Percentiles rank a stretch among this genome's conserved stretches.
These are phyloP conservation scores for Macrolepiota dolichaula DNA, from an alignment of 768 basidiomycete genomes.

Conservation along the genomic window DNA sequence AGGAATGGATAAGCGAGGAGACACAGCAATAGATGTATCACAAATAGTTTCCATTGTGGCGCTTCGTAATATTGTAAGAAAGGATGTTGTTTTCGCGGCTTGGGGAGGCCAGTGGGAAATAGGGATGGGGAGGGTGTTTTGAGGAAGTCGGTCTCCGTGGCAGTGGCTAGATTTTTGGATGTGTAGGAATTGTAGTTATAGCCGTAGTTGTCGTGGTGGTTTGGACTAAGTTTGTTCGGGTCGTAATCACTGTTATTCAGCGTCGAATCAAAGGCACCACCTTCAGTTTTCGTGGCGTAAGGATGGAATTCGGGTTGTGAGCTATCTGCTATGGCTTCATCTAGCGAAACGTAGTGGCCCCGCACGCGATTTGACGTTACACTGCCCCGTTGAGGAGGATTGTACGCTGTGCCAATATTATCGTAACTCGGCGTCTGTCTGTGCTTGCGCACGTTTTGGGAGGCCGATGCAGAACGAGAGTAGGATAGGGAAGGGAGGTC, in stretches of 20 bases:
- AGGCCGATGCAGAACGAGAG: background rate
- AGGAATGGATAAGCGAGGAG: slow-evolving; percentile 30
- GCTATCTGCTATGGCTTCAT: slow-evolving; percentile 1
- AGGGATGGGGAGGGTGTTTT: slow-evolving; percentile 11
- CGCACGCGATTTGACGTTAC: background rate
- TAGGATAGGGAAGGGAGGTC: background rate
- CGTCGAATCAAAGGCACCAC: background rate
- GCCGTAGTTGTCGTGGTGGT: background rate
- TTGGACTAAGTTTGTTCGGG: background rate
- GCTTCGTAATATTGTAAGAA: slow-evolving; percentile 25
- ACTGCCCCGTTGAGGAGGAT: background rate
- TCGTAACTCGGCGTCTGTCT: background rate
- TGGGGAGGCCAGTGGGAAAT: slow-evolving; percentile 6
- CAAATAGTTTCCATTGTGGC: slow-evolving; percentile 28
- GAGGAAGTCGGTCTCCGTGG: slow-evolving; percentile 2
- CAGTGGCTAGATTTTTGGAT: background rate
- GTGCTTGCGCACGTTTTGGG: too few species aligned
- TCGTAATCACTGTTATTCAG: background rate
- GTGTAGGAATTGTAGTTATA: background rate
- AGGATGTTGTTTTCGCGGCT: slow-evolving; percentile 10
- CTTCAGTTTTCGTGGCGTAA: background rate
- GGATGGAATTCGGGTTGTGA: slow-evolving; percentile 3
- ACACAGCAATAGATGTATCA: slow-evolving; percentile 29
- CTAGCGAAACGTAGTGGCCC: slow-evolving; percentile 1
- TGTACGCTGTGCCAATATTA: slow-evolving; percentile 3